phyloP scores from a whole-genome alignment of 805 yeast species.

The Teunomyces kruisii region DNA sequence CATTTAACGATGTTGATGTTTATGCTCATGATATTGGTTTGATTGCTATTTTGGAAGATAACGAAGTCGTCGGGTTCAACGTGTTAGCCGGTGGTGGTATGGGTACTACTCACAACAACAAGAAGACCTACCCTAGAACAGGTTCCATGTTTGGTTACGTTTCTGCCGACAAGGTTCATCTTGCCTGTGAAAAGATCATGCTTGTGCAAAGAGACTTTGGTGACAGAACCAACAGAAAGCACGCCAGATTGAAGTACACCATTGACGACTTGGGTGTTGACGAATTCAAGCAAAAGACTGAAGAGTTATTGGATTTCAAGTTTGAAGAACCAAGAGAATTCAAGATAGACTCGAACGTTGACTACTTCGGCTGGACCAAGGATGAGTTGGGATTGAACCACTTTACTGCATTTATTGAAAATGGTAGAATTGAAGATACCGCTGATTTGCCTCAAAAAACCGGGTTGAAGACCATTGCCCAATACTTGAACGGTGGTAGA shows the following conservation, averaged over 20 bases:
- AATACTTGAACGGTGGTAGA: conserved; percentile 52
- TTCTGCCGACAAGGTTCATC: conserved; percentile 61
- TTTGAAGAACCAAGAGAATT: conserved; percentile 71
- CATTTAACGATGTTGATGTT: conserved; percentile 94
- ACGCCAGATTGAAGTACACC: conserved; percentile 96
- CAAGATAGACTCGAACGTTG: conserved; percentile 83
- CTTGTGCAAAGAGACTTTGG: conserved; percentile 92
- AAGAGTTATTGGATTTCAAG: conserved; percentile 74
- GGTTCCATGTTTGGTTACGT: conserved; percentile 86
- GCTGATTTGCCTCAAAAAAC: conserved; percentile 86
- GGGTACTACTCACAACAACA: conserved; percentile 97
- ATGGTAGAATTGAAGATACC: conserved; percentile 94
- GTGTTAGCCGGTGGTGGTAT: conserved; percentile 96
- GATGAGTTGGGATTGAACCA: conserved; percentile 85
- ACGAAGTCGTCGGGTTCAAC: conserved; percentile 75
- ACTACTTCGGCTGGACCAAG: conserved; percentile 89
- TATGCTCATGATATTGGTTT: conserved; percentile 94
- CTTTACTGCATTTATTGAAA: conserved; percentile 91
- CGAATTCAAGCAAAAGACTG: conserved; percentile 74
- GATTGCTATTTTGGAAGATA: conserved; percentile 75
- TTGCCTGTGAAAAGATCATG: conserved; percentile 89
- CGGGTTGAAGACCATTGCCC: conserved; percentile 79
- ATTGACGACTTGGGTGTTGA: conserved; percentile 93
- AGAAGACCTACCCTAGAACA: conserved; percentile 93
- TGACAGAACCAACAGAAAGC: conserved; percentile 94